Evolutionary conservation across 106 monocot genomes (phyloP).

Genomic region (Posidonia australis): DNA sequence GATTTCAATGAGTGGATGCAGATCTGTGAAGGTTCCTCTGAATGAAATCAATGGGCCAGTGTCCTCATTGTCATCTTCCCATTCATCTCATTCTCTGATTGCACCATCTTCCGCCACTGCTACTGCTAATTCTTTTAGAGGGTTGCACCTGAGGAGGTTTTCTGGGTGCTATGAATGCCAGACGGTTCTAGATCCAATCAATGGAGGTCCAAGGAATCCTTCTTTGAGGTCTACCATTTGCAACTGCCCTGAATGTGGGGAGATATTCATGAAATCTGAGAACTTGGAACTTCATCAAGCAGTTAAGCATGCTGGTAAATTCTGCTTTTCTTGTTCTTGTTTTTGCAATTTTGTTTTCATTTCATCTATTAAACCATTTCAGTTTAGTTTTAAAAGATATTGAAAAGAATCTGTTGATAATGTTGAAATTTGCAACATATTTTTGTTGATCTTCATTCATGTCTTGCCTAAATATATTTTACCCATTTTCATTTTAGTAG

Average conservation of each 20-base stretch:
- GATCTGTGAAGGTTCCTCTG: constrained; percentile 20
- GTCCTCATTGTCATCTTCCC: constrained; percentile 10
- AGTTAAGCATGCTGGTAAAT: constrained; percentile 64
- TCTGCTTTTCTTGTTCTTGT: background rate
- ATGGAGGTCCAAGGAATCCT: constrained; percentile 28
- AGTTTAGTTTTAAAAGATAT: background rate
- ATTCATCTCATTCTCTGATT: constrained; percentile 12
- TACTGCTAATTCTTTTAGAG: constrained; percentile 47
- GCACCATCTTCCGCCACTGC: constrained; percentile 16
- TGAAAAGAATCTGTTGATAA: no score
- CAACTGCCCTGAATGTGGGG: constrained; percentile 66
- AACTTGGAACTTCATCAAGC: constrained; percentile 63
- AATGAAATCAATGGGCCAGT: constrained; percentile 21
- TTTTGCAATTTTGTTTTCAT: background rate
- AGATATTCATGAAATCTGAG: constrained; percentile 71
- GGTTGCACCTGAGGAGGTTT: constrained; percentile 53
- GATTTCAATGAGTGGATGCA: constrained; percentile 10
- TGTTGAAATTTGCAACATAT: no score
- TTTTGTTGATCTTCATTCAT: no score
- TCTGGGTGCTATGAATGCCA: constrained; percentile 87
- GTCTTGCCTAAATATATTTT: no score
- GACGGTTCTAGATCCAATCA: constrained; percentile 40
- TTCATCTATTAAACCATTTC: background rate
- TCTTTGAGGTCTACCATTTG: constrained; percentile 41
- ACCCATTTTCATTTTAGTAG: no score